Evolutionary conservation across 768 basidiomycete genomes (phyloP).

Genomic region (Agrocybe chaxingu): DNA sequence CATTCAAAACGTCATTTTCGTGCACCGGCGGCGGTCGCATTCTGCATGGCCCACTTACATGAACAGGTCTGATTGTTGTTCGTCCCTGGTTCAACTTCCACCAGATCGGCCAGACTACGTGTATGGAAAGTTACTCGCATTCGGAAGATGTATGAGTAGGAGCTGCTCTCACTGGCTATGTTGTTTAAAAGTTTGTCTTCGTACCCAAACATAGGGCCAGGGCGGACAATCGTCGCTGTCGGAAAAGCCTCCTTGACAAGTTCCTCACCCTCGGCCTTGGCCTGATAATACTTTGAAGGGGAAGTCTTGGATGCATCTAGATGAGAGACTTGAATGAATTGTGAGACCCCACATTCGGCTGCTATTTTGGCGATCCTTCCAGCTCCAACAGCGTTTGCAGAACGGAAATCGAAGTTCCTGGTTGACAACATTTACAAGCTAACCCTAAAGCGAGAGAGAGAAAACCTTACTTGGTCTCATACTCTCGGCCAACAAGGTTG

Average conservation of each 20-base stretch:
- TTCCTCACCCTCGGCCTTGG: conserved; percentile 89
- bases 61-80: conserved; percentile 87
- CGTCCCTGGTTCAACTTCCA: conserved; percentile 90
- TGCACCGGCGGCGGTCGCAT: conserved; percentile 8
- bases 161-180: conserved; percentile 62
- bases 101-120: conserved; percentile 83
- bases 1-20: conserved; percentile 11
- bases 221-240: conserved; percentile 83
- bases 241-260: conserved; percentile 82
- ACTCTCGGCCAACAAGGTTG: conserved; percentile 93
- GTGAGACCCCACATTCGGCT: conserved; percentile 70
- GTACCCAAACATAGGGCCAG: conserved; percentile 84
- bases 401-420: conserved; percentile 85
- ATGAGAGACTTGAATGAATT: conserved; percentile 93
- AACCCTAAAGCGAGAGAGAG: conserved; percentile 3
- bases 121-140: conserved; percentile 6
- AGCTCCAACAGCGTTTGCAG: conserved; percentile 82
- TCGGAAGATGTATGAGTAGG: conserved; percentile 4
- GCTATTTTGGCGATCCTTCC: conserved; percentile 84
- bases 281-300: conserved; percentile 77
- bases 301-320: conserved; percentile 84
- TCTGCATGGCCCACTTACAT: conserved; percentile 52
- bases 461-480: conserved; percentile 81
- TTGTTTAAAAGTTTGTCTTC: conserved; percentile 94
- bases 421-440: conserved; percentile 4